A percentile compares a stretch with the other conserved stretches of the same genome.
phyloP scores from a whole-genome alignment of 2,329 filamentous ascomycete genomes.

The Fusarium fracticaudum region DNA sequence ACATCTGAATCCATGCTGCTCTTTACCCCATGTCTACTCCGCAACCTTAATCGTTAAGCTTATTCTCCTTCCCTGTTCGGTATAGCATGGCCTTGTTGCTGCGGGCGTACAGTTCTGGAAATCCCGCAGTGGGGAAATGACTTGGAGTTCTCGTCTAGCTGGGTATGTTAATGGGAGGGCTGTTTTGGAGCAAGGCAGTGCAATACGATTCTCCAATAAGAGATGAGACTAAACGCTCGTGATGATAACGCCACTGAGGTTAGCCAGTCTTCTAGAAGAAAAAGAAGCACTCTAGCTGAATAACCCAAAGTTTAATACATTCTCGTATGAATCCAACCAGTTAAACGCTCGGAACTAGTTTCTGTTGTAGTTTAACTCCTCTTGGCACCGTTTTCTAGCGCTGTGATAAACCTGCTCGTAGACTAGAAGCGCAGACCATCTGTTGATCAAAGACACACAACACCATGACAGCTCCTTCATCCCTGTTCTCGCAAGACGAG shows the following conservation, averaged over 20 bases:
- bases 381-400: constrained; percentile 20
- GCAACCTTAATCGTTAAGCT: constrained; percentile 30
- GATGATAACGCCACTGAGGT: neutral
- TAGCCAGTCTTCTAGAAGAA: constrained; percentile 10
- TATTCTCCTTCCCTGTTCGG: constrained; percentile 27
- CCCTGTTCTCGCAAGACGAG: neutral
- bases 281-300: neutral
- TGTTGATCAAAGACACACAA: neutral
- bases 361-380: neutral
- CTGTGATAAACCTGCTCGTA: neutral
- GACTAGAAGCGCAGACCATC: neutral
- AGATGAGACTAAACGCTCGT: neutral
- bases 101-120: constrained; percentile 19
- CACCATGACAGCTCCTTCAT: neutral
- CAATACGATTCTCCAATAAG: neutral
- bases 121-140: constrained; percentile 8
- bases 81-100: neutral
- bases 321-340: neutral
- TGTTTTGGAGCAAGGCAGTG: constrained; percentile 1
- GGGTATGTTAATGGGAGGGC: neutral
- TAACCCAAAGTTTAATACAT: neutral
- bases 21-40: constrained; percentile 5
- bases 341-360: neutral
- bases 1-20: neutral
- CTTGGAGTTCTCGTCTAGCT: neutral